phyloP scores from a whole-genome alignment of 768 basidiomycete genomes.

The Phanerochaete sordida region DNA sequence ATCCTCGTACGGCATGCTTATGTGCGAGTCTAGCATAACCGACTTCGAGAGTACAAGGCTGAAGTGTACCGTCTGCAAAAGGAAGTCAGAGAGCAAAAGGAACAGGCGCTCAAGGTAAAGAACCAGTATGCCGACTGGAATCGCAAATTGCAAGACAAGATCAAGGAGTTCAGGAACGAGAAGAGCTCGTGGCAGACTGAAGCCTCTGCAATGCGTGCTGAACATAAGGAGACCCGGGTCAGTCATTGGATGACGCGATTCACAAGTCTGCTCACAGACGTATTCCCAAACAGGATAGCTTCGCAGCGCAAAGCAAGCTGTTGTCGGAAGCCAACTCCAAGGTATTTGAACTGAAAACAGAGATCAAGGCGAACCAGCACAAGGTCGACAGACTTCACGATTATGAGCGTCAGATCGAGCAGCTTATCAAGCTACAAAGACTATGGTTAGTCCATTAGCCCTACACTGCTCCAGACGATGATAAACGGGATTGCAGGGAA shows the following conservation, averaged over 20 bases:
- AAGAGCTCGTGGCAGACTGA: conserved; percentile 75
- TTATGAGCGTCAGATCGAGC: conserved; percentile 86
- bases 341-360: conserved; percentile 70
- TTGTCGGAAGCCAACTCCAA: conserved; percentile 66
- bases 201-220: conserved; percentile 61
- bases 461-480: neutral
- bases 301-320: conserved; percentile 64
- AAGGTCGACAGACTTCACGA: conserved; percentile 79
- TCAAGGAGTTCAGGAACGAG: conserved; percentile 73
- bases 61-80: conserved; percentile 64
- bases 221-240: conserved; percentile 70
- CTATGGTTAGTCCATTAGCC: conserved; percentile 60
- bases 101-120: conserved; percentile 68
- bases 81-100: conserved; percentile 70
- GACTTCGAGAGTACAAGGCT: conserved; percentile 70
- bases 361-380: conserved; percentile 72
- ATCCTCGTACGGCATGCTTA: neutral
- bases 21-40: conserved; percentile 59
- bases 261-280: too few species aligned
- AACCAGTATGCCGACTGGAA: conserved; percentile 85
- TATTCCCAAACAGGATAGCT: conserved; percentile 69
- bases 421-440: conserved; percentile 69
- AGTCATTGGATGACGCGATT: neutral
- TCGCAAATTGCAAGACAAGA: conserved; percentile 70
- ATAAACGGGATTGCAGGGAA: conserved; percentile 48